These are phyloP conservation scores for Bauhinia variegata DNA, from an alignment of 306 rosid species.

Conservation along the genomic window DNA sequence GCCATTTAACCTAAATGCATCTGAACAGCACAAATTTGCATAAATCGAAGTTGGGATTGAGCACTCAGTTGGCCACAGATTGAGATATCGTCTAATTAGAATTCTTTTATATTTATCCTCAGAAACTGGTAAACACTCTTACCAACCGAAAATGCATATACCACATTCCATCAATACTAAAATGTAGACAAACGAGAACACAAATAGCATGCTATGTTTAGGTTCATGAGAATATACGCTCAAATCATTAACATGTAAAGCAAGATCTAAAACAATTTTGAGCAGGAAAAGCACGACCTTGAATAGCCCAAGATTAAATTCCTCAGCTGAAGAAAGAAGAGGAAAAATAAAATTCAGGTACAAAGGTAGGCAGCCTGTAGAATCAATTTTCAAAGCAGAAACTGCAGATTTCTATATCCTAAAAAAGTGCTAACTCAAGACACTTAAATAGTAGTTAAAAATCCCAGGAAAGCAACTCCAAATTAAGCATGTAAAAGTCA, in stretches of 20 bases:
- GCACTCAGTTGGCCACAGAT: conserved; percentile 8
- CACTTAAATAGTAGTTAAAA: conserved; percentile 17
- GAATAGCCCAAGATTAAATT: conserved; percentile 14
- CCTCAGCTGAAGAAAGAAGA: no score
- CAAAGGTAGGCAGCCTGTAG: not conserved
- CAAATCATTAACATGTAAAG: conserved; percentile 12
- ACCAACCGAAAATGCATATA: not conserved
- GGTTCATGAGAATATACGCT: not conserved
- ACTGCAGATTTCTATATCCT: conserved; percentile 2
- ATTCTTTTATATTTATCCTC: conserved; percentile 11
- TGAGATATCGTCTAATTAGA: not conserved
- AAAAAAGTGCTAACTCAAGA: conserved; percentile 17
- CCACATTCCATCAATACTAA: conserved; percentile 10
- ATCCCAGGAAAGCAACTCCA: conserved; percentile 9
- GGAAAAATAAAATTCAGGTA: not conserved
- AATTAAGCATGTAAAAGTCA: conserved; percentile 1
- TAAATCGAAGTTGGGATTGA: conserved; percentile 14
- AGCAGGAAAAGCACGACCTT: not conserved
- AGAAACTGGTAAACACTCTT: not conserved
- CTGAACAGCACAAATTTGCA: conserved; percentile 13
- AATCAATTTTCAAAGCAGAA: conserved; percentile 6
- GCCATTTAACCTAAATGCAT: conserved; percentile 12
- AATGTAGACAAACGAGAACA: conserved; percentile 21
- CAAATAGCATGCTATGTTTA: conserved; percentile 1
- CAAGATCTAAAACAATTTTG: not conserved